Base-by-base conservation (phyloP, 805 yeast genomes). In the Saturnispora dispora region DNA sequence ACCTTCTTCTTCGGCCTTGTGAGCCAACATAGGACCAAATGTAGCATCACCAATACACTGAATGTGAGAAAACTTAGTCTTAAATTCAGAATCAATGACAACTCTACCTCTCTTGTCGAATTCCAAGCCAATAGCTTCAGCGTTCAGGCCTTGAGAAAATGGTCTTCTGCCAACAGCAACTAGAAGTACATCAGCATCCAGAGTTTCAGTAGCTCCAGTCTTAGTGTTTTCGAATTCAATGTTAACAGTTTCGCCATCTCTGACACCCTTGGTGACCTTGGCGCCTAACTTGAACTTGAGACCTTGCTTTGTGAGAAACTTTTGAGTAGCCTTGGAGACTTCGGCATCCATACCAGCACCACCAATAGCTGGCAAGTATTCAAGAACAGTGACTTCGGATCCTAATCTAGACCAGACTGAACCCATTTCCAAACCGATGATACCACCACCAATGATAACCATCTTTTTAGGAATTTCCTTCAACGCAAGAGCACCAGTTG, bases 131-230 rank as follows among this genome's bases (percentile, higher is more conserved):
- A 90, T 73, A 56, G 79, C 78, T 72, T 93, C 99, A 56, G 90
- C 85, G 68, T 86, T 83, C 59, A 93, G 78, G 53, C 96, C 96
- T 66, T 81, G 79, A 56, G 95, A 81, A 80, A 82, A 90, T 60
- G 99, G 99, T 75, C 97, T 88, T 79, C 99, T 90, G 68, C 99
- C 99, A 62, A 93, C 89, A 54, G 99, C 98, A 55, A 93, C 99
- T 61, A 93, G 78, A 64, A 93, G 77, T 40, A 90, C 95, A 67
- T 93, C 99, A 53, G 97, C 85, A 58, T 89, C 95, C 50, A 93
- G 61, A 28, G 78, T 68, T 70, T 83, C 88, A 61, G 81, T 78
- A 73, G 84, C 80, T 63, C 96, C 96, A 53, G 80, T 73, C 77
- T 93, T 93, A 63, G 81, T 88, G 65, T 86, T 82, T 76, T 93